phyloP scores from a whole-genome alignment of 1,284 basidiomycete genomes.

The Hypsizygus ulmarius region DNA sequence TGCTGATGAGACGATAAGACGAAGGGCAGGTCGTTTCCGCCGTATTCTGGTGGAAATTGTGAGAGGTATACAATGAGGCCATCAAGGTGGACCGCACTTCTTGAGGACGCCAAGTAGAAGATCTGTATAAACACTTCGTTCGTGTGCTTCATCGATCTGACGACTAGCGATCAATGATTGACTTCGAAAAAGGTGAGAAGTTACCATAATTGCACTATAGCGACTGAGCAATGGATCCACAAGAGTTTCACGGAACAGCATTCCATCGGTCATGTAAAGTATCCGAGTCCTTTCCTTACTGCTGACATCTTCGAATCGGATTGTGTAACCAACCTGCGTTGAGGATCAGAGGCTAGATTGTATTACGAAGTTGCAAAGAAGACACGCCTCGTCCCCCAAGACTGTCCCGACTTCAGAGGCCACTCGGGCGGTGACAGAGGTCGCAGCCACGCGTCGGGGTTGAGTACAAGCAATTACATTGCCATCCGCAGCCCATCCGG shows the following conservation, averaged over 20 bases:
- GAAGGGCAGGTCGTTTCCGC: slow-evolving; percentile 82
- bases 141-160: slow-evolving; percentile 96
- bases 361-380: neutral
- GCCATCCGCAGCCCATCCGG: slow-evolving; percentile 82
- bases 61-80: slow-evolving; percentile 24
- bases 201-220: slow-evolving; percentile 94
- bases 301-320: slow-evolving; percentile 95
- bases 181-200: slow-evolving; percentile 7
- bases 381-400: slow-evolving; percentile 84
- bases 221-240: slow-evolving; percentile 84
- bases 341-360: neutral
- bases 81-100: slow-evolving; percentile 52
- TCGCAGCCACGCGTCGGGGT: slow-evolving; percentile 93
- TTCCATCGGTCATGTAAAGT: slow-evolving; percentile 97
- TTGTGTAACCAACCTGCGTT: slow-evolving; percentile 89
- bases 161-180: slow-evolving; percentile 9
- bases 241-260: slow-evolving; percentile 94
- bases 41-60: slow-evolving; percentile 61
- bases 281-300: slow-evolving; percentile 82
- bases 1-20: slow-evolving; percentile 92
- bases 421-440: slow-evolving; percentile 88
- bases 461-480: slow-evolving; percentile 90
- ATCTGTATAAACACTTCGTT: slow-evolving; percentile 93
- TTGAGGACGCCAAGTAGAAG: slow-evolving; percentile 90
- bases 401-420: slow-evolving; percentile 85